A percentile compares a stretch with the other conserved stretches of the same genome.
Evolutionary conservation across 768 basidiomycete species (phyloP).

Genomic region (Podaxis pistillaris): DNA sequence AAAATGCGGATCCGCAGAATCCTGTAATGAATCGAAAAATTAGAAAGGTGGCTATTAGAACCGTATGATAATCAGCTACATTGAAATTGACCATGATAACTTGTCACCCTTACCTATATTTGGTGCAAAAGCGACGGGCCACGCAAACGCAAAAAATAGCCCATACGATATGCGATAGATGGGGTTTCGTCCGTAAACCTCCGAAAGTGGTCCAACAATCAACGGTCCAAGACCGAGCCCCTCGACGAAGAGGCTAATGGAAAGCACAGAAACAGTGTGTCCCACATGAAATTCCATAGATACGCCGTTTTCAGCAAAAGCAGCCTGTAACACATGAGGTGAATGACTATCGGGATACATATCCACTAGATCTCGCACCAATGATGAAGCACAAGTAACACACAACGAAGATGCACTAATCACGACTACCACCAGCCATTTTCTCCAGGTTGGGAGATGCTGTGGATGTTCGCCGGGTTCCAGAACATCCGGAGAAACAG

Average conservation of each 20-base stretch:
- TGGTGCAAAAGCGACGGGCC: conserved; percentile 73
- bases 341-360: neutral
- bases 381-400: conserved; percentile 54
- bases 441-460: conserved; percentile 34
- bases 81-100: neutral
- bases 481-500: conserved; percentile 32
- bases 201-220: conserved; percentile 51
- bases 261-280: conserved; percentile 46
- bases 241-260: conserved; percentile 57
- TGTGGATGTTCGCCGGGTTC: conserved; percentile 43
- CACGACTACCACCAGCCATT: conserved; percentile 47
- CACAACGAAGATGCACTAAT: conserved; percentile 49
- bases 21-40: conserved; percentile 57
- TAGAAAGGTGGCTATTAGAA: conserved; percentile 52
- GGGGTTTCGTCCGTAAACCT: conserved; percentile 63
- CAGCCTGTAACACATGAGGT: conserved; percentile 37
- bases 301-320: conserved; percentile 62
- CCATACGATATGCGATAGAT: conserved; percentile 64
- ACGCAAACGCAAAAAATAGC: conserved; percentile 61
- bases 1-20: conserved; percentile 51
- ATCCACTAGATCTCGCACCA: conserved; percentile 34
- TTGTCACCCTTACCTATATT: conserved; percentile 46
- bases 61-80: neutral
- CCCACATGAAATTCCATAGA: conserved; percentile 47
- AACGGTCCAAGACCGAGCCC: conserved; percentile 56